phyloP scores from a whole-genome alignment of 2,329 filamentous ascomycete species.

The Colletotrichum tanaceti region DNA sequence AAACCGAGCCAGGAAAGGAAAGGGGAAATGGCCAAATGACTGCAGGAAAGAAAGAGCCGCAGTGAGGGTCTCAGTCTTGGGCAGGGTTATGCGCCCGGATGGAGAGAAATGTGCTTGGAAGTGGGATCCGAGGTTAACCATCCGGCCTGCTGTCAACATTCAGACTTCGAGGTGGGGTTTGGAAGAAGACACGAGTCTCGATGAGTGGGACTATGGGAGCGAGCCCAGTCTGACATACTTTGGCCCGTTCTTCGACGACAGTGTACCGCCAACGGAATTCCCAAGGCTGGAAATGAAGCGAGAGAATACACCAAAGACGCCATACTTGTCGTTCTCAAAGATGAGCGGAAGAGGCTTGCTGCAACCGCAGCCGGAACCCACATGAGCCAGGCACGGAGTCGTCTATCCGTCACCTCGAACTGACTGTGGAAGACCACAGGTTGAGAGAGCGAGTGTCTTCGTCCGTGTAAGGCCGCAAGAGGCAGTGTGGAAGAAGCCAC shows the following conservation, averaged over 20 bases:
- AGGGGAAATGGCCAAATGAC: conserved; percentile 8
- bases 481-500: background rate
- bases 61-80: background rate
- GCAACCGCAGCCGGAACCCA: background rate
- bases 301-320: background rate
- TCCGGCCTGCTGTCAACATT: background rate
- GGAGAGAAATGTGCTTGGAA: background rate
- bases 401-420: no score
- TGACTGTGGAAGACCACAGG: background rate
- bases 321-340: background rate
- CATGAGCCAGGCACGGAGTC: no score
- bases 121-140: background rate
- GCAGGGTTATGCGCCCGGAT: background rate
- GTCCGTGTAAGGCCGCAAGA: conserved; percentile 5
- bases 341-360: background rate
- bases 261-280: background rate
- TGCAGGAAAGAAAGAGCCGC: conserved; percentile 30
- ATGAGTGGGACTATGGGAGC: no score
- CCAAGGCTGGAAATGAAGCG: background rate
- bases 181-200: conserved; percentile 7
- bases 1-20: background rate
- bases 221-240: background rate
- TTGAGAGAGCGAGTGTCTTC: background rate
- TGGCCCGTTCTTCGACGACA: conserved; percentile 3
- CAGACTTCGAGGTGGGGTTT: background rate